phyloP scores from a whole-genome alignment of 495 filamentous ascomycete genomes.

The Daldinia concentrica region DNA sequence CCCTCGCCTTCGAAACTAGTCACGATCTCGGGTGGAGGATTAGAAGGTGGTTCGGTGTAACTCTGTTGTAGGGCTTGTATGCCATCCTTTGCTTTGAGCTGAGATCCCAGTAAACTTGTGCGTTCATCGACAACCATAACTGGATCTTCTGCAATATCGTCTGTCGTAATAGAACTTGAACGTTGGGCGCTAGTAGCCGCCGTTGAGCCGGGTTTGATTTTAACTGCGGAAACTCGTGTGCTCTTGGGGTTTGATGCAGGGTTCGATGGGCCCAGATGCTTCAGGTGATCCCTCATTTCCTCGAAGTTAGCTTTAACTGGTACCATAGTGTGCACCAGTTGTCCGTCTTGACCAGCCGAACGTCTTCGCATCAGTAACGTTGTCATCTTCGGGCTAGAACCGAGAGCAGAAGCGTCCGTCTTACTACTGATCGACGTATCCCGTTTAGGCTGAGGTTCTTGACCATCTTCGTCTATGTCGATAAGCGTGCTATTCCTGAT shows the following conservation, averaged over 20 bases:
- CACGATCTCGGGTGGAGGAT: slow-evolving; percentile 46
- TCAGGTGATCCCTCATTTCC: slow-evolving; percentile 84
- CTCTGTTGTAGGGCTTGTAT: slow-evolving; percentile 71
- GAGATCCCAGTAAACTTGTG: slow-evolving; percentile 52
- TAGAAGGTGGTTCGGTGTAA: slow-evolving; percentile 63
- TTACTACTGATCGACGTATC: slow-evolving; percentile 34
- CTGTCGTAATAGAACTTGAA: slow-evolving; percentile 35
- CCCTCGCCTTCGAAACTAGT: slow-evolving; percentile 34
- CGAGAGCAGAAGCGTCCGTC: slow-evolving; percentile 44
- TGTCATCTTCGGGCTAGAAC: slow-evolving; percentile 54
- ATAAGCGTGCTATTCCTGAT: slow-evolving; percentile 36
- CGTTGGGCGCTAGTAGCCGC: slow-evolving; percentile 27
- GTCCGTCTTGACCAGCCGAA: slow-evolving; percentile 59
- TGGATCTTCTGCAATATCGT: slow-evolving; percentile 26
- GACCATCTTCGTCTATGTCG: slow-evolving; percentile 39
- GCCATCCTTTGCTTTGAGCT: slow-evolving; percentile 67
- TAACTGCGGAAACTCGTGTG: slow-evolving; percentile 88
- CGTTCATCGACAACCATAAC: slow-evolving; percentile 51
- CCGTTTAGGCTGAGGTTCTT: slow-evolving; percentile 12
- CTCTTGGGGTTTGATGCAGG: slow-evolving; percentile 81
- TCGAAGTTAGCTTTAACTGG: slow-evolving; percentile 62
- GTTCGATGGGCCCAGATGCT: slow-evolving; percentile 92
- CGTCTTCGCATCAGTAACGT: slow-evolving; percentile 67
- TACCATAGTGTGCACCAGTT: slow-evolving; percentile 49
- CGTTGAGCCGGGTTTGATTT: slow-evolving; percentile 76